phyloP scores from a whole-genome alignment of 768 basidiomycete genomes.

The Russula dissimulans region DNA sequence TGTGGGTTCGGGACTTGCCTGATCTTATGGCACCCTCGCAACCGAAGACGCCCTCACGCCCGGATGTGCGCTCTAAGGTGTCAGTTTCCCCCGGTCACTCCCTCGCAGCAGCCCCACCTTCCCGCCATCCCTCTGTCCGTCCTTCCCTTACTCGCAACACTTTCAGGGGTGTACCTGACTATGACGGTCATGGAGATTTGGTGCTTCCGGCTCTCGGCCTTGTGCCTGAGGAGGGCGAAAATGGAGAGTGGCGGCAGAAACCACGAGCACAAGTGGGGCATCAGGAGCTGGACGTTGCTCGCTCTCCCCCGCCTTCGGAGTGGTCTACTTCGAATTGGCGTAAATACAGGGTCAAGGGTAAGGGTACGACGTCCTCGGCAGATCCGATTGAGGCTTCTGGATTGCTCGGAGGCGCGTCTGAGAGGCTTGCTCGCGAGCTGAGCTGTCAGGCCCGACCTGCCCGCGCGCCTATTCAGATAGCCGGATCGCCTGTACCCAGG shows the following conservation, averaged over 20 bases:
- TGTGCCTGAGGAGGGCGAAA: constrained; percentile 24
- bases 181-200: constrained; percentile 14
- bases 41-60: constrained; percentile 33
- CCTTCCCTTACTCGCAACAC: constrained; percentile 51
- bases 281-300: background rate
- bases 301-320: constrained; percentile 3
- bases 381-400: constrained; percentile 46
- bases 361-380: constrained; percentile 37
- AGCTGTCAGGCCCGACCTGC: too few species aligned
- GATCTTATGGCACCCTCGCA: constrained; percentile 45
- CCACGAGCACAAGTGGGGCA: background rate
- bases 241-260: constrained; percentile 36
- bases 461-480: too few species aligned
- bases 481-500: too few species aligned
- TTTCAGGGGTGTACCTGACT: constrained; percentile 35
- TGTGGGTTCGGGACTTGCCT: constrained; percentile 80
- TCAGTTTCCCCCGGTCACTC: constrained; percentile 48
- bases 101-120: constrained; percentile 52
- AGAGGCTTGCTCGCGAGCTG: too few species aligned
- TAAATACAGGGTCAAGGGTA: constrained; percentile 82
- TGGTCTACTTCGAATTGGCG: constrained; percentile 53
- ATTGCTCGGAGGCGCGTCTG: constrained; percentile 33
- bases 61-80: constrained; percentile 48
- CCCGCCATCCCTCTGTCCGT: constrained; percentile 54
- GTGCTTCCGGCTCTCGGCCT: constrained; percentile 11